Base-by-base conservation (phyloP, 2,329 filamentous ascomycete genomes). In the Alternaria sp. region DNA sequence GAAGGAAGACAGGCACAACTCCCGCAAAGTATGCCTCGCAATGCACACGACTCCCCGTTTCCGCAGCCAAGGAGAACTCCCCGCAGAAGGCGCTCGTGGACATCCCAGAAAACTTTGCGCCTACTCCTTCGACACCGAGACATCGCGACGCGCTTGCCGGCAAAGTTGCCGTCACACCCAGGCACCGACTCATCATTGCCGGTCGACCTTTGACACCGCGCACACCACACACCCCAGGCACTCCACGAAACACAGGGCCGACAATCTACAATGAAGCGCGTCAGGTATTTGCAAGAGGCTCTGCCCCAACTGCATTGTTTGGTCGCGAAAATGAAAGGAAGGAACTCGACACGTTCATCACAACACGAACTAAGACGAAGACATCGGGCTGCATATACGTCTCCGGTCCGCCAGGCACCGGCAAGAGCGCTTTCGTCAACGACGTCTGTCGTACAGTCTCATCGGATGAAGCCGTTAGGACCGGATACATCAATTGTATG, bases 401-500 rank as follows among this genome's bases (percentile, higher is more conserved):
- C 68, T 97, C 94, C 70, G 95, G 95, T 0, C 95, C 95, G 4
- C 95, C 95, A 2, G 95, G 95, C 11, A 99, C 95, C 0, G 95
- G 95, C 56, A 99, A 99, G 82, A 98, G 94, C 78, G 95, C 95
- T 30, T 90, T 98, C 84, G 89, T 98, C 63, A 89, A 89, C 64
- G 90, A 96, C 75, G 87, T 97, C 52, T 91, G 91, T 49, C 82
- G 87, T 49, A 83, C 88, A 44, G 80, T 90, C 50, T 81, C 82
- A 34, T 81, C 85, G 16, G 78, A 82, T 2, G 72, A 78, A 12
- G 78, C 78, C 4, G 82, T 95, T 54, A 89, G 87, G 71, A 89
- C 90, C 54, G 89, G 89, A 3, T 94, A 94, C 74, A 86, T 99
- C 84, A 99, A 99, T 78, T 99, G 95, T 80, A 97, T 97, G 89